A percentile compares a stretch with the other conserved stretches of the same genome.
phyloP scores from a whole-genome alignment of 73 alveolate species.

The Tetrahymena malaccensis region DNA sequence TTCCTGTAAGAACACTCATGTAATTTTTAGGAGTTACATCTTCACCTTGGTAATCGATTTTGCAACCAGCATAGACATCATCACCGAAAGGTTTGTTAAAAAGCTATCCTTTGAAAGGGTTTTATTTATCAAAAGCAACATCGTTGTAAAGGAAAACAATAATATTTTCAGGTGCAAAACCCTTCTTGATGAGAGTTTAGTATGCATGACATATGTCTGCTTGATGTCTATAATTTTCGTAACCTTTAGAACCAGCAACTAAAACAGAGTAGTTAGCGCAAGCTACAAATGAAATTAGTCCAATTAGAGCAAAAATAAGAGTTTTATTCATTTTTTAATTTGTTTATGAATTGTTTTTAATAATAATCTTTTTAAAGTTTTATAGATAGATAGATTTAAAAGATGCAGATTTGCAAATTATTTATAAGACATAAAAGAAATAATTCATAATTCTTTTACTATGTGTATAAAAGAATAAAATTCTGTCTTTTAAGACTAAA shows the following conservation, averaged over 20 bases:
- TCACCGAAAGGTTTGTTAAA: constrained; percentile 86
- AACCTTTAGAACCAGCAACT: constrained; percentile 95
- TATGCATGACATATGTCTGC: constrained; percentile 98
- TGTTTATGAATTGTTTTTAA: not conserved
- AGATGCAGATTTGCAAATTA: not conserved
- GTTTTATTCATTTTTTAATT: not conserved
- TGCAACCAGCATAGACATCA: constrained; percentile 95
- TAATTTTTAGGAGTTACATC: constrained; percentile 90
- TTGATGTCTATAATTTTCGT: constrained; percentile 95
- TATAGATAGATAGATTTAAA: too few species aligned
- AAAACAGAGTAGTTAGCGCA: constrained; percentile 88
- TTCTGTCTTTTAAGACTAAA: not conserved
- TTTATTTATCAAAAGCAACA: constrained; percentile 69
- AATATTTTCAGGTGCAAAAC: constrained; percentile 81
- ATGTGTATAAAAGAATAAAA: not conserved
- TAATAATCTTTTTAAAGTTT: too few species aligned
- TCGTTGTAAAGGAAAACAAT: constrained; percentile 93
- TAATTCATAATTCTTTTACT: not conserved
- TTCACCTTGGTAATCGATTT: constrained; percentile 77
- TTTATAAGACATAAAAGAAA: too few species aligned
- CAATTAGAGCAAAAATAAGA: not conserved
- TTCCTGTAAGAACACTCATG: constrained; percentile 52
- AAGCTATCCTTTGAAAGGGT: constrained; percentile 90
- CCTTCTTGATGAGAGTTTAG: constrained; percentile 69
- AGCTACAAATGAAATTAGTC: not conserved